These are phyloP conservation scores for Helichrysum umbraculigerum DNA, from an alignment of 129 eudicot species.

Conservation along the genomic window DNA sequence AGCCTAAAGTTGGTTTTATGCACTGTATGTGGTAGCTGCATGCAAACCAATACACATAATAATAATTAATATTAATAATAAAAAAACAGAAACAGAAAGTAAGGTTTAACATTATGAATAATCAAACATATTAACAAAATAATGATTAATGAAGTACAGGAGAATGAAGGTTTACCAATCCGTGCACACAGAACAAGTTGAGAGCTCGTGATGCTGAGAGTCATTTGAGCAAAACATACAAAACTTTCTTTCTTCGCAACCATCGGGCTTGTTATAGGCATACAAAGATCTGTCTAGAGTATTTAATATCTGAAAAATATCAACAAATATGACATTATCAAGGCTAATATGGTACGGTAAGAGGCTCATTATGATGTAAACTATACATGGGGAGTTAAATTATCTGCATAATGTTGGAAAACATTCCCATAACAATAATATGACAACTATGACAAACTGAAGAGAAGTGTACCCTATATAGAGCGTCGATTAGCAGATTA, in stretches of 20 bases:
- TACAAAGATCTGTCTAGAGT: slow-evolving; percentile 62
- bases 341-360: slow-evolving; percentile 9
- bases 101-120: neutral
- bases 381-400: neutral
- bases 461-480: slow-evolving; percentile 49
- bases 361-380: slow-evolving; percentile 9
- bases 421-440: neutral
- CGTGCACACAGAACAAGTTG: slow-evolving; percentile 74
- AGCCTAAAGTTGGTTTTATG: slow-evolving; percentile 42
- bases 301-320: slow-evolving; percentile 49
- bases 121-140: neutral
- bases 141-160: neutral
- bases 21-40: slow-evolving; percentile 76
- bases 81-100: neutral
- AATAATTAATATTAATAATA: slow-evolving; percentile 6
- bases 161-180: slow-evolving; percentile 57
- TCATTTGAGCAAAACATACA: slow-evolving; percentile 56
- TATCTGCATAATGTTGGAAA: neutral
- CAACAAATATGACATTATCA: neutral
- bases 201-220: slow-evolving; percentile 50
- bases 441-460: neutral
- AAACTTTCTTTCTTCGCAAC: slow-evolving; percentile 34
- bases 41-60: neutral
- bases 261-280: slow-evolving; percentile 39
- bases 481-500: slow-evolving; percentile 43